These are phyloP conservation scores for Tuber melanosporum DNA, from an alignment of 495 filamentous ascomycete genomes.

Conservation along the genomic window DNA sequence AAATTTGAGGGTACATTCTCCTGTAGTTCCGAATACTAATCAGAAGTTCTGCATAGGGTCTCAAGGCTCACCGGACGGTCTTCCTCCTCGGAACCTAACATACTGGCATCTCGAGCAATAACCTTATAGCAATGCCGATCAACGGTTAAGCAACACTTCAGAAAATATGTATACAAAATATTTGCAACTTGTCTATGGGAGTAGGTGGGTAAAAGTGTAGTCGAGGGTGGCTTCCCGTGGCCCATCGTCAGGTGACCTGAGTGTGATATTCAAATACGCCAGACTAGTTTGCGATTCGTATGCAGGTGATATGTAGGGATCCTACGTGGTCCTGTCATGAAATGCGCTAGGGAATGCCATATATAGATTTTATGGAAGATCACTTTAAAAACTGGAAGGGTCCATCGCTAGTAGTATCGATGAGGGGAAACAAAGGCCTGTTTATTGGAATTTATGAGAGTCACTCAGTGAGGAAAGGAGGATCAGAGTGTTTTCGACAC, in stretches of 20 bases:
- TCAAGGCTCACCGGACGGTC: neutral
- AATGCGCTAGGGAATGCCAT: neutral
- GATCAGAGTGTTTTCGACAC: conserved; percentile 1
- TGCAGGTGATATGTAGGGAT: neutral
- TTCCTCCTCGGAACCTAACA: neutral
- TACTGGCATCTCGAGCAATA: neutral
- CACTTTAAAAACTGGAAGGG: neutral
- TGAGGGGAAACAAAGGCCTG: neutral
- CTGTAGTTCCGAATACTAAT: neutral
- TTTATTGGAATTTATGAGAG: neutral
- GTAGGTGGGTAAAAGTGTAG: neutral
- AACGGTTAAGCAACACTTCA: neutral
- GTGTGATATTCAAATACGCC: neutral
- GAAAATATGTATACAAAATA: neutral
- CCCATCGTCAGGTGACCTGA: neutral
- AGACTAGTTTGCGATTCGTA: neutral
- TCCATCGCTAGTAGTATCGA: neutral
- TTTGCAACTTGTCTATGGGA: conserved; percentile 1
- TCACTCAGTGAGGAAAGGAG: neutral
- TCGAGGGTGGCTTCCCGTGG: neutral
- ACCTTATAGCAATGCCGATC: neutral
- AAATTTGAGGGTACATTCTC: neutral
- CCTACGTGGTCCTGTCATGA: conserved; percentile 4
- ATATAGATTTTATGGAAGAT: neutral
- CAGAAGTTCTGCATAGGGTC: neutral